Evolutionary conservation across 148 eudicot genomes (phyloP), one percentile per base, ranked within the genome.

Genomic region (Vaccinium corymbosum): DNA sequence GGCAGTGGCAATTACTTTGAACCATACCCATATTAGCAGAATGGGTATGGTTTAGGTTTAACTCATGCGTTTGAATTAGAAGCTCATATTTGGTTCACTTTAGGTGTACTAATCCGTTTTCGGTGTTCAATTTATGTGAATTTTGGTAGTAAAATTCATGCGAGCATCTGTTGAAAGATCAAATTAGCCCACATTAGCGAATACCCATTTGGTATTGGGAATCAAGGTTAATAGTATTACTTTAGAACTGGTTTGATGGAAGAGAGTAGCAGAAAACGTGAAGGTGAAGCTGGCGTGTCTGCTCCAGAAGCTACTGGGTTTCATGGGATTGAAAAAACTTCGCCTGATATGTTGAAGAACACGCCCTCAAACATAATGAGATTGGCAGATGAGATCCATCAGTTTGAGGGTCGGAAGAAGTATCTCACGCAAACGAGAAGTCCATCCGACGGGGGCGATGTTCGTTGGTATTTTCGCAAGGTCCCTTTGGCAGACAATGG

Each of bases 391-490:
- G 98, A 97, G 83, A 97, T 97, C 81, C 92, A 92, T 83, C 99
- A 97, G 82, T 93, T 86, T 75, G 95, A 94, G 82, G 99, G 98
- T 20, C 89, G 98, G 59, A 92, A 89, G 78, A 97, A 97, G 92
- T 97, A 97, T 87, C 95, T 92, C 80, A 94, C 98, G 0, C 95
- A 91, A 56, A 97, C 99, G 10, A 86, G 82, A n/a, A 97, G 99
- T 82, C 92, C 97, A 2, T 94, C 94, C 11, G 99, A 97, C 88
- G 97, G 98, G 3, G 93, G 96, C 22, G 99, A 97, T 88, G 96
- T 97, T 84, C 84, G 97, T 35, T 97, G 99, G 99, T 97, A 94
- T 86, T 97, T 97, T 79, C 93, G 99, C 87, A 97, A 97, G 89
- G 92, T 93, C 29, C 95, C 97, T 85, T 90, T 97, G 86, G 91